phyloP scores from a whole-genome alignment of 2,329 filamentous ascomycete genomes.

The Alternaria incomplexa region DNA sequence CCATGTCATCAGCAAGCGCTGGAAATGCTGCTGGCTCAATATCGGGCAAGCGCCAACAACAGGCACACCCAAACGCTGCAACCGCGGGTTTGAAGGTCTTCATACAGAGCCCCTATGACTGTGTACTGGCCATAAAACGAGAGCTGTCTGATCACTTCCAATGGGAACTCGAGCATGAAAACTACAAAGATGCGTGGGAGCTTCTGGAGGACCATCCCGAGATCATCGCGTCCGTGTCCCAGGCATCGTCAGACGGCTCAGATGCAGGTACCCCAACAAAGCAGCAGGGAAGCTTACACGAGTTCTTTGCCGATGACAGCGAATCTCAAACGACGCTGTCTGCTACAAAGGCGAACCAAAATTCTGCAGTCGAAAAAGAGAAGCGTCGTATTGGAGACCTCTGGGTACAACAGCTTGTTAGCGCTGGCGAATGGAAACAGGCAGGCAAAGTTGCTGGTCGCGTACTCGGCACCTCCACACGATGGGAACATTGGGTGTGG shows the following conservation, averaged over 20 bases:
- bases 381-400: conserved; percentile 90
- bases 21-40: conserved; percentile 29
- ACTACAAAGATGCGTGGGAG: conserved; percentile 87
- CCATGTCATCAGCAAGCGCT: conserved; percentile 44
- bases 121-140: conserved; percentile 86
- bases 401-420: conserved; percentile 87
- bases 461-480: conserved; percentile 76
- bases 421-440: conserved; percentile 73
- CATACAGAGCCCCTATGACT: conserved; percentile 95
- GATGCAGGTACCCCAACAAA: conserved; percentile 54
- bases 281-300: conserved; percentile 55
- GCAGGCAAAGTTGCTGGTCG: conserved; percentile 83
- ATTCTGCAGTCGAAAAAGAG: conserved; percentile 78
- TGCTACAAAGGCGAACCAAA: conserved; percentile 59
- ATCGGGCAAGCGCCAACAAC: conserved; percentile 32
- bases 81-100: conserved; percentile 79
- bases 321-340: conserved; percentile 67
- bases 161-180: conserved; percentile 83
- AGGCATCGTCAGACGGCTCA: conserved; percentile 48
- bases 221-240: conserved; percentile 54
- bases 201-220: conserved; percentile 89
- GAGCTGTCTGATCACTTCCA: conserved; percentile 83
- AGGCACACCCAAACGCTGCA: conserved; percentile 56
- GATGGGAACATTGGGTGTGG: conserved; percentile 97
- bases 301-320: conserved; percentile 76